A percentile compares a stretch with the other conserved stretches of the same genome.
Evolutionary conservation across 768 basidiomycete species (phyloP).

Genomic region (Myochromella boudieri): DNA sequence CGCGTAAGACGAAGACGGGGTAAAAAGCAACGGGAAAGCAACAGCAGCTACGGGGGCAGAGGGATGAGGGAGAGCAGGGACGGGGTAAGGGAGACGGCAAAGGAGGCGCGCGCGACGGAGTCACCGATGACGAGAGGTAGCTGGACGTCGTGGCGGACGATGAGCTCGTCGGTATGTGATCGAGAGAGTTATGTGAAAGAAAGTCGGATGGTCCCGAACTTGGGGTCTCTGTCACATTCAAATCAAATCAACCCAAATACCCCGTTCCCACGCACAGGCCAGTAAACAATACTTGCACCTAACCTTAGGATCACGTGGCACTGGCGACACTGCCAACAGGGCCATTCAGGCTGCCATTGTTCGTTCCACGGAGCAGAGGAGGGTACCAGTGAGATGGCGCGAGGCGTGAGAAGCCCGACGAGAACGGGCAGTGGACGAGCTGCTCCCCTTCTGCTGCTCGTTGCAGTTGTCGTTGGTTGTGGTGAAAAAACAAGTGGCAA

Average conservation of each 20-base stretch:
- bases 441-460: too few species aligned
- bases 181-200: conserved; percentile 52
- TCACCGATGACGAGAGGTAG: conserved; percentile 20
- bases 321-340: conserved; percentile 2
- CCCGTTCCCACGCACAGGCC: conserved; percentile 48
- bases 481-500: conserved; percentile 20
- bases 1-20: conserved; percentile 23
- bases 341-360: not conserved
- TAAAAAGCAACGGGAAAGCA: conserved; percentile 10
- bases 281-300: conserved; percentile 34
- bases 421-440: too few species aligned
- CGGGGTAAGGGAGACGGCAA: conserved; percentile 11
- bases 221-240: conserved; percentile 41
- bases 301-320: conserved; percentile 37
- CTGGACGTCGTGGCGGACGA: conserved; percentile 27
- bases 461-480: conserved; percentile 16
- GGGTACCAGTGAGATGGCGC: conserved; percentile 2
- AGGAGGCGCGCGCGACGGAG: conserved; percentile 15
- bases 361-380: not conserved
- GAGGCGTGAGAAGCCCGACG: too few species aligned
- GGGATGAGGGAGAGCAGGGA: conserved; percentile 8
- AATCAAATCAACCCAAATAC: conserved; percentile 42
- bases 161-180: conserved; percentile 37
- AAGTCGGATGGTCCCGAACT: conserved; percentile 47
- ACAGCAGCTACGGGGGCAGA: conserved; percentile 16